Conservation (phyloP, 192 early-diverging fungal species). For the Backusella tuberculispora region DNA sequence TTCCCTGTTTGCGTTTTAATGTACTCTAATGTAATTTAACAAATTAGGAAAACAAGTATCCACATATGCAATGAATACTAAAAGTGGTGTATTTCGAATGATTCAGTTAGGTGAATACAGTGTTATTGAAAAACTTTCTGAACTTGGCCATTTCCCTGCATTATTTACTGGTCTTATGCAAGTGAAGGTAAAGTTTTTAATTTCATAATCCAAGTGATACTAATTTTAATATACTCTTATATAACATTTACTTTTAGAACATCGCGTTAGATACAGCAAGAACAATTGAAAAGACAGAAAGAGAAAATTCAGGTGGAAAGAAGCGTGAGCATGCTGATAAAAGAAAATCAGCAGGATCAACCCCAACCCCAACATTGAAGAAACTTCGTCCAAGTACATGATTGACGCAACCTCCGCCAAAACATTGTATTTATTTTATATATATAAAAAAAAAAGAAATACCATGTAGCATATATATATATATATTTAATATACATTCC, state of each 20-base stretch:
- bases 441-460: no score
- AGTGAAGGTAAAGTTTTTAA: conserved; percentile 16
- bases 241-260: conserved; percentile 5
- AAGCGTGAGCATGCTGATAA: not conserved
- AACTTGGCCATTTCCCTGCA: not conserved
- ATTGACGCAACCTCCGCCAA: no score
- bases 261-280: not conserved
- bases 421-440: no score
- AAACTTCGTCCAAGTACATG: not conserved
- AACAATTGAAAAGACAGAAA: not conserved
- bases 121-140: not conserved
- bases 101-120: not conserved
- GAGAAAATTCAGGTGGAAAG: not conserved
- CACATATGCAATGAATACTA: not conserved
- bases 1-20: not conserved
- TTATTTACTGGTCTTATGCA: conserved; percentile 7
- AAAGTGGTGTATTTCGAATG: conserved; percentile 8
- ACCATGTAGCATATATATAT: no score
- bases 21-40: not conserved
- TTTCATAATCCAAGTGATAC: conserved; percentile 5
- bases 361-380: not conserved
- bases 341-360: not conserved
- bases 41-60: conserved; percentile 3
- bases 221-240: not conserved
- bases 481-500: no score